phyloP scores from a whole-genome alignment of 139 green algal species.

The Astrephomene gubernaculifera region DNA sequence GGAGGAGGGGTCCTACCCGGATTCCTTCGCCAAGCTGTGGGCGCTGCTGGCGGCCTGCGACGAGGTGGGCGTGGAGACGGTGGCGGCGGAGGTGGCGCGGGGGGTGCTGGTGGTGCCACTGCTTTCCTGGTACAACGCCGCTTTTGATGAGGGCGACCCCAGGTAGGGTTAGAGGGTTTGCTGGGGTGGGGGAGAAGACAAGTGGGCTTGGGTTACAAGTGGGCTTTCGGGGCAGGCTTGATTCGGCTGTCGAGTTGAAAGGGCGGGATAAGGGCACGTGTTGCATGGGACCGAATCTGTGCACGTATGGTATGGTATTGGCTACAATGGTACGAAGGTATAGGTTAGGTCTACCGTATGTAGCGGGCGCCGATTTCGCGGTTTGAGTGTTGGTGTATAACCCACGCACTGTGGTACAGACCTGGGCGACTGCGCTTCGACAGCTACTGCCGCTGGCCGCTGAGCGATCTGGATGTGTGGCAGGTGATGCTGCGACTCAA shows the following conservation, averaged over 20 bases:
- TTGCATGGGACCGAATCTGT: no score
- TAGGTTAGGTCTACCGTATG: no score
- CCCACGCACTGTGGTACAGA: no score
- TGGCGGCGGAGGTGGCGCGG: slow-evolving; percentile 15
- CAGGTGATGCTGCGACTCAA: slow-evolving; percentile 44
- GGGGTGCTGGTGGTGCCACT: slow-evolving; percentile 48
- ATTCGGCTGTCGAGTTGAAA: no score
- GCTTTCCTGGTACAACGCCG: slow-evolving; percentile 48
- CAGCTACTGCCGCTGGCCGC: slow-evolving; percentile 40
- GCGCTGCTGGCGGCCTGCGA: slow-evolving; percentile 40
- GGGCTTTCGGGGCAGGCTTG: no score
- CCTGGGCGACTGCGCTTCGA: slow-evolving; percentile 44
- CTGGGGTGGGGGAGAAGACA: no score
- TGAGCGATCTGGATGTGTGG: slow-evolving; percentile 18
- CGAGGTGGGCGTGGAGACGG: slow-evolving; percentile 45
- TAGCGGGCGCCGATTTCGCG: no score
- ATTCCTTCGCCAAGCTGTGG: slow-evolving; percentile 40
- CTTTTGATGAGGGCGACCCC: slow-evolving; percentile 44
- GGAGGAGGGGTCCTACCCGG: slow-evolving; percentile 1
- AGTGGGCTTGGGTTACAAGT: no score
- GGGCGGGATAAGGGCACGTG: no score
- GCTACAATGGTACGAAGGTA: no score
- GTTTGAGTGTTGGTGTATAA: no score
- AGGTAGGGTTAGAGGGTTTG: slow-evolving; percentile 8
- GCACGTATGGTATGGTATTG: no score